Percentiles rank a stretch among this genome's conserved stretches.
phyloP scores from a whole-genome alignment of 2,329 filamentous ascomycete genomes.

The Teratosphaeria zuluensis region DNA sequence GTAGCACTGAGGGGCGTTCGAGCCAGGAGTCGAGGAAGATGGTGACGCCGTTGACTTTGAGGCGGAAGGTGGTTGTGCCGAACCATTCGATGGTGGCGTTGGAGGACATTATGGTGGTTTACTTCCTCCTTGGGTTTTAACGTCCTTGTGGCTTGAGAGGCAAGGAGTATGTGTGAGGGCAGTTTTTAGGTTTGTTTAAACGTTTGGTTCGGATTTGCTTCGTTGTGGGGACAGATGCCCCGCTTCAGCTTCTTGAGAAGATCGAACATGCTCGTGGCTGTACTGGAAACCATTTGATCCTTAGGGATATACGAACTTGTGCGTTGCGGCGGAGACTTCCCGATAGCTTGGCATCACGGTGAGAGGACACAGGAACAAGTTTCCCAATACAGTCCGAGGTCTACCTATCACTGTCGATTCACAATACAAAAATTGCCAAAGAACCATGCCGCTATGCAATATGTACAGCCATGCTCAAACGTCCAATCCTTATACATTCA shows the following conservation, averaged over 20 bases:
- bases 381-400: neutral
- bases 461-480: neutral
- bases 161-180: too few species aligned
- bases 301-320: too few species aligned
- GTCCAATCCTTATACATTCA: neutral
- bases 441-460: neutral
- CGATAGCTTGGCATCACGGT: too few species aligned
- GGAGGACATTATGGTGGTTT: neutral
- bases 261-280: neutral
- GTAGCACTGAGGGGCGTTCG: neutral
- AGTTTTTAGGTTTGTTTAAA: too few species aligned
- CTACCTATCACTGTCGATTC: neutral
- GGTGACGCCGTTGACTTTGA: neutral
- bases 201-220: neutral
- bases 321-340: too few species aligned
- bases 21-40: constrained; percentile 1
- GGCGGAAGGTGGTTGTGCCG: neutral
- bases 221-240: neutral
- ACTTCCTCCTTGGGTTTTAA: neutral
- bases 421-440: neutral
- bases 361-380: neutral
- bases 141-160: too few species aligned
- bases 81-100: neutral
- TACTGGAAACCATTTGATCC: neutral
- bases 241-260: neutral